Evolutionary conservation across 2,329 filamentous ascomycete genomes (phyloP), one percentile per base, ranked within the genome.

Genomic region (Talaromyces funiculosus): DNA sequence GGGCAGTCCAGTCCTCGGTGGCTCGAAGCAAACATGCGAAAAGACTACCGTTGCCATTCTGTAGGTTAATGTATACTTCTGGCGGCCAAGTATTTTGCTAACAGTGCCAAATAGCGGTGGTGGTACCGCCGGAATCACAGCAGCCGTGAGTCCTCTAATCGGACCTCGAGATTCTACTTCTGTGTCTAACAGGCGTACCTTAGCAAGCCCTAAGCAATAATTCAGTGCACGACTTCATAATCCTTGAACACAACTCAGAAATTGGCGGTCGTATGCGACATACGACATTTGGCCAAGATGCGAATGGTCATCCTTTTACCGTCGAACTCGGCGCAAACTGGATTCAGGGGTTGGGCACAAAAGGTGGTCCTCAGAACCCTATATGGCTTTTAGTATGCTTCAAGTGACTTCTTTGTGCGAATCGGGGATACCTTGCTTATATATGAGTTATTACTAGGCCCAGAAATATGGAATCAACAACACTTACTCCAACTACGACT

Each of bases 321-420:
- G 77, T 90, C 9, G 87, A 89, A 69, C 73, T 87, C 0, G 87
- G 87, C 2, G 86, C 87, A 6, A 90, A 89, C 63, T 90, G 87
- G 87, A 67, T 78, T 31, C 79, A 77, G 75, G 80, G 75, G 24
- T 68, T 76, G 26, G 77, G 72, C 29, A 72, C 71, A 57, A 35
- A 71, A 57, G 64, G 67, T 35, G 75, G 73, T 4, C 75, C 75
- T 35, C 81, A 85, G 53, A 86, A 89, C 54, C 86, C 86, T 0
- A 82, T 89, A 49, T 88, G 84, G 84, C 81, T 78, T 0, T 70
- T 59, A 18, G 57, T 51, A 58, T 22, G 31, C 18, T 35, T 29
- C n/a, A 35, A 24, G n/a, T 53, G 20, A 54, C 22, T 45, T 43
- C 12, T n/a, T n/a, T n/a, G n/a, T n/a, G n/a, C n/a, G n/a, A n/a